Conservation (phyloP, 345 rosid genomes). For the Heritiera littoralis region DNA sequence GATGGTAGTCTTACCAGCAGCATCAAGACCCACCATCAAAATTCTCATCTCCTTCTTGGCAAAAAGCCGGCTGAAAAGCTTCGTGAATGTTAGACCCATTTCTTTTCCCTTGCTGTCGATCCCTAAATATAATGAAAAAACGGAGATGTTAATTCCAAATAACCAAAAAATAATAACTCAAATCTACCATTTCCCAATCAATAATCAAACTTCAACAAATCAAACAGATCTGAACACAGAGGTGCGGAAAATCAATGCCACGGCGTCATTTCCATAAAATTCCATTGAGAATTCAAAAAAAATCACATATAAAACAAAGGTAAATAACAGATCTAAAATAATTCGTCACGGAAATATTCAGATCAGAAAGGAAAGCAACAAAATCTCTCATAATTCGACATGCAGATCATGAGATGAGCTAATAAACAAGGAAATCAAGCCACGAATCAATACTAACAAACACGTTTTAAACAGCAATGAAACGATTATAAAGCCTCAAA, state of each 20-base stretch:
- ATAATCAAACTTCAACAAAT: background rate
- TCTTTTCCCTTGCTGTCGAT: slow-evolving; percentile 29
- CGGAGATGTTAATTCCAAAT: background rate
- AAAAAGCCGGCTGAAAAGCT: slow-evolving; percentile 67
- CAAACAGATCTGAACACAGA: slow-evolving; percentile 22
- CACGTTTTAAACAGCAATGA: background rate
- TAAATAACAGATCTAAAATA: slow-evolving; percentile 25
- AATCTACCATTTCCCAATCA: background rate
- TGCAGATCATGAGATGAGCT: background rate
- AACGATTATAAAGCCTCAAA: background rate
- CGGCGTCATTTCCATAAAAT: slow-evolving; percentile 8
- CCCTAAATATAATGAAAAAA: slow-evolving; percentile 27
- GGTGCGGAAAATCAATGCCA: background rate
- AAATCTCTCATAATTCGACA: background rate
- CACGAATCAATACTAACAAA: background rate
- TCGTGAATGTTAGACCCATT: slow-evolving; percentile 72
- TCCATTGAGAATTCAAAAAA: background rate
- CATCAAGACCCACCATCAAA: slow-evolving; percentile 53
- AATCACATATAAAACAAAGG: background rate
- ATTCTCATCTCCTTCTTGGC: slow-evolving; percentile 54
- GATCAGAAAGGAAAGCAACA: slow-evolving; percentile 20
- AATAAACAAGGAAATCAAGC: background rate
- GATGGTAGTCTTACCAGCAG: slow-evolving; percentile 74
- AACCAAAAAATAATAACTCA: background rate
- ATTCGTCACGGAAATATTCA: background rate